Evolutionary conservation across 768 basidiomycete genomes (phyloP).

Genomic region (Pholiota molesta): DNA sequence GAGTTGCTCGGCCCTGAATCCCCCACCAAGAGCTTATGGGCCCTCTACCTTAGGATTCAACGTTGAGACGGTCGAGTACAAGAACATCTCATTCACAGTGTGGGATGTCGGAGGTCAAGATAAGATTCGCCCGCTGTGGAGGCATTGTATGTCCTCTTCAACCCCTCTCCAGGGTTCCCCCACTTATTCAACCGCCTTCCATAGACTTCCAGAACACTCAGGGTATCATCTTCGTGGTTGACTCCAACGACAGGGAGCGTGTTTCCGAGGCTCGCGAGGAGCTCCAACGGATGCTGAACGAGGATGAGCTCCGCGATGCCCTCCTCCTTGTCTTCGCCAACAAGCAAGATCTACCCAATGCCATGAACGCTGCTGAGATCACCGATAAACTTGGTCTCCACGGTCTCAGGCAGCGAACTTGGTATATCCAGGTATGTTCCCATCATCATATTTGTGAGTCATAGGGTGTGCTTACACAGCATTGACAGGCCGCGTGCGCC

Average conservation of each 20-base stretch:
- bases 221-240: constrained; percentile 99
- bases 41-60: constrained; percentile 80
- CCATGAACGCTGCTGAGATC: constrained; percentile 99
- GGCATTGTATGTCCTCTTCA: constrained; percentile 82
- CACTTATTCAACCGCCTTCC: constrained; percentile 21
- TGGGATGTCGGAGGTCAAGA: constrained; percentile 99
- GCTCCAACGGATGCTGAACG: constrained; percentile 98
- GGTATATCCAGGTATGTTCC: constrained; percentile 88
- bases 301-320: constrained; percentile 98
- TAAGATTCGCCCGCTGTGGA: constrained; percentile 99
- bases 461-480: constrained; percentile 14
- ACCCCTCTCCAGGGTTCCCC: constrained; percentile 18
- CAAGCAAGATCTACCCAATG: constrained; percentile 99
- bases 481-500: constrained; percentile 87
- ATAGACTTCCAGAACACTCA: constrained; percentile 99
- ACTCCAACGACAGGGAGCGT: constrained; percentile 99
- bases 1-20: constrained; percentile 33
- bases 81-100: constrained; percentile 99
- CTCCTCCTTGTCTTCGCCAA: constrained; percentile 99
- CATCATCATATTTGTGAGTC: constrained; percentile 9
- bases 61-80: constrained; percentile 99
- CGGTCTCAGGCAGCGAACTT: constrained; percentile 93
- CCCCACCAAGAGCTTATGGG: constrained; percentile 15
- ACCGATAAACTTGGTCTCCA: constrained; percentile 99
- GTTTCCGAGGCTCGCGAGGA: constrained; percentile 98